A percentile compares a stretch with the other conserved stretches of the same genome.
Evolutionary conservation across 768 basidiomycete genomes (phyloP).

Genomic region (Mycena indigotica): DNA sequence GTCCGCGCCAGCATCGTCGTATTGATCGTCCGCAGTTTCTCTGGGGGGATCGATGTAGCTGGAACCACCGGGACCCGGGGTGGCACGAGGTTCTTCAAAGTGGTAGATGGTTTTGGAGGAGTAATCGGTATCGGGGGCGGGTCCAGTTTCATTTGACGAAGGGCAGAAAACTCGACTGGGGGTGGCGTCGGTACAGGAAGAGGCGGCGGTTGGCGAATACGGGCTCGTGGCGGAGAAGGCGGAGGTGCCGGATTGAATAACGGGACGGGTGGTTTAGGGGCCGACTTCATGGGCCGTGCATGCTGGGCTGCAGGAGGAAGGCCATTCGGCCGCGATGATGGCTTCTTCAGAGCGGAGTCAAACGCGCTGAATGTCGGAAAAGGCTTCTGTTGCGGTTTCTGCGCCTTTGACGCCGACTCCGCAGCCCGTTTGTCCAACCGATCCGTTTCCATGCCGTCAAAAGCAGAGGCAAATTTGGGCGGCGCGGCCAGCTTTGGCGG

Average conservation of each 20-base stretch:
- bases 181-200: conserved; percentile 10
- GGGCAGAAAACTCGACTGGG: conserved; percentile 8
- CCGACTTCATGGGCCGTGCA: conserved; percentile 2
- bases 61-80: conserved; percentile 19
- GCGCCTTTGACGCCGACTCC: neutral
- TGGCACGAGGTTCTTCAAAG: conserved; percentile 20
- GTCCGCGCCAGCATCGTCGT: conserved; percentile 55
- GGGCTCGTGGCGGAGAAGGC: neutral
- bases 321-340: neutral
- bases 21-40: conserved; percentile 50
- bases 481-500: conserved; percentile 3
- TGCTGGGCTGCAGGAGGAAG: conserved; percentile 2
- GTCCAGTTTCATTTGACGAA: conserved; percentile 9
- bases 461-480: conserved; percentile 17
- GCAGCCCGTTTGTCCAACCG: too few relatives aligned
- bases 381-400: neutral
- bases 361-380: neutral
- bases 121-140: conserved; percentile 13
- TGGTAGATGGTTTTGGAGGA: conserved; percentile 8
- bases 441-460: neutral
- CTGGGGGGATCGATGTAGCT: conserved; percentile 28
- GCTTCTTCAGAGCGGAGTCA: neutral
- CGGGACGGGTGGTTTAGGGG: conserved; percentile 18
- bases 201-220: neutral
- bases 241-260: conserved; percentile 8